phyloP scores from a whole-genome alignment of 2,329 filamentous ascomycete species.

The Sporothrix pallida region DNA sequence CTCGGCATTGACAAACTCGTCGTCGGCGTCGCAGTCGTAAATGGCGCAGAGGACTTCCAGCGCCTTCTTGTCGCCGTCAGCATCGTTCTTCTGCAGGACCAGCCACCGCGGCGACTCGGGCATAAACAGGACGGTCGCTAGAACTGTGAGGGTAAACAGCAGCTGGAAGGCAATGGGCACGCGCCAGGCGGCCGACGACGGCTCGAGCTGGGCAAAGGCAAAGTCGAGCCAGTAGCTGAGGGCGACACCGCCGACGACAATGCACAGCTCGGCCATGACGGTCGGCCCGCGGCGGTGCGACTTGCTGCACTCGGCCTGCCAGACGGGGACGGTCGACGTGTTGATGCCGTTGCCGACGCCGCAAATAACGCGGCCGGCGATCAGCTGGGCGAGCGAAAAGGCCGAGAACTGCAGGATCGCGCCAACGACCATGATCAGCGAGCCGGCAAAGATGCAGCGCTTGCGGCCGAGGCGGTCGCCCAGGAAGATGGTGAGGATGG shows the following conservation, averaged over 20 bases:
- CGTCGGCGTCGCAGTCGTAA: conserved; percentile 50
- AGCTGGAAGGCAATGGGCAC: conserved; percentile 66
- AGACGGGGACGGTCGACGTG: conserved; percentile 59
- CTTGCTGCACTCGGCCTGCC: conserved; percentile 65
- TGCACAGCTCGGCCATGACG: conserved; percentile 65
- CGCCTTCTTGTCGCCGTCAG: conserved; percentile 53
- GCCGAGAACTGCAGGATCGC: conserved; percentile 51
- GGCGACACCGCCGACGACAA: conserved; percentile 63
- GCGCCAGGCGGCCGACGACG: conserved; percentile 59
- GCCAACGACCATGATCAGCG: conserved; percentile 52
- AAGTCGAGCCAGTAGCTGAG: conserved; percentile 67
- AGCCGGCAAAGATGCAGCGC: conserved; percentile 50
- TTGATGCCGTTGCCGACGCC: conserved; percentile 52
- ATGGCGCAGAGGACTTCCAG: conserved; percentile 52
- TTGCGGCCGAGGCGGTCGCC: conserved; percentile 52
- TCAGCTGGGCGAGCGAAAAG: conserved; percentile 49
- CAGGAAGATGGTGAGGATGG: conserved; percentile 44
- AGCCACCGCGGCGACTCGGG: conserved; percentile 60
- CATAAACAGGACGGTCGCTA: conserved; percentile 57
- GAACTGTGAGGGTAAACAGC: conserved; percentile 63
- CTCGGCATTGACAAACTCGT: conserved; percentile 61
- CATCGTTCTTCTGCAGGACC: conserved; percentile 44
- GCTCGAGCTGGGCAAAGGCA: conserved; percentile 58
- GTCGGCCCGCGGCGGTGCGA: conserved; percentile 63
- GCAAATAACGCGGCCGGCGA: conserved; percentile 53